Percentiles rank a stretch among this genome's conserved stretches.
These are phyloP conservation scores for Termitomyces sp. DNA, from an alignment of 768 basidiomycete genomes.

Conservation along the genomic window DNA sequence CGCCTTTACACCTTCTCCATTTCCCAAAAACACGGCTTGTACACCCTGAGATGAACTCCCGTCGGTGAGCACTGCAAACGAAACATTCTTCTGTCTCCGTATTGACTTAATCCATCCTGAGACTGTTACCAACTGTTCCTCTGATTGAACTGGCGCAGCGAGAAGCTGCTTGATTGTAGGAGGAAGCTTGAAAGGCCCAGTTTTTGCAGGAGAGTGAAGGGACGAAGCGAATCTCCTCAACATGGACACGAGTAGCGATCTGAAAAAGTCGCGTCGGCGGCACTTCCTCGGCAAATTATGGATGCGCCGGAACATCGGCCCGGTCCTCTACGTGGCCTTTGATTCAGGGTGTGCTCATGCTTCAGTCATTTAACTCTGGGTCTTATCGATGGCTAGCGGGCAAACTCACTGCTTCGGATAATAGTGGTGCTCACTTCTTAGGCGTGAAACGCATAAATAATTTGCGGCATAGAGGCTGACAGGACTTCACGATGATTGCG, in stretches of 20 bases:
- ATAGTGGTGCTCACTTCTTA: not conserved
- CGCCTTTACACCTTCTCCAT: slow-evolving; percentile 28
- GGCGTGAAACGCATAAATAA: not conserved
- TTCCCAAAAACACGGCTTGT: slow-evolving; percentile 69
- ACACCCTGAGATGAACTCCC: slow-evolving; percentile 69
- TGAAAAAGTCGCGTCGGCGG: not conserved
- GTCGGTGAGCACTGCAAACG: slow-evolving; percentile 81
- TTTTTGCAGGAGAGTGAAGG: not conserved
- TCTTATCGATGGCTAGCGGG: not conserved
- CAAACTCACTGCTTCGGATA: not conserved
- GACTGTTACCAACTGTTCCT: slow-evolving; percentile 34
- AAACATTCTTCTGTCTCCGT: slow-evolving; percentile 82
- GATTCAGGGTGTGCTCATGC: not conserved
- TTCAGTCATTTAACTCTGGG: not conserved
- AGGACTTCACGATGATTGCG: slow-evolving; percentile 3
- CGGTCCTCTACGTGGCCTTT: slow-evolving; percentile 5
- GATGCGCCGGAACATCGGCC: not conserved
- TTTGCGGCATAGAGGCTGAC: not conserved
- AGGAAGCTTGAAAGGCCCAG: slow-evolving; percentile 11
- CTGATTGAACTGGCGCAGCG: not conserved
- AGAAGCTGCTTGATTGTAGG: slow-evolving; percentile 15
- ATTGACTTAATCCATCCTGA: slow-evolving; percentile 88
- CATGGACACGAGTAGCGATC: not conserved
- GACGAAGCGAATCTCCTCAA: slow-evolving; percentile 9
- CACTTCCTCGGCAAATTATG: not conserved